A percentile compares a stretch with the other conserved stretches of the same genome.
These are phyloP conservation scores for Zangia roseola DNA, from an alignment of 768 basidiomycete genomes.

Conservation along the genomic window DNA sequence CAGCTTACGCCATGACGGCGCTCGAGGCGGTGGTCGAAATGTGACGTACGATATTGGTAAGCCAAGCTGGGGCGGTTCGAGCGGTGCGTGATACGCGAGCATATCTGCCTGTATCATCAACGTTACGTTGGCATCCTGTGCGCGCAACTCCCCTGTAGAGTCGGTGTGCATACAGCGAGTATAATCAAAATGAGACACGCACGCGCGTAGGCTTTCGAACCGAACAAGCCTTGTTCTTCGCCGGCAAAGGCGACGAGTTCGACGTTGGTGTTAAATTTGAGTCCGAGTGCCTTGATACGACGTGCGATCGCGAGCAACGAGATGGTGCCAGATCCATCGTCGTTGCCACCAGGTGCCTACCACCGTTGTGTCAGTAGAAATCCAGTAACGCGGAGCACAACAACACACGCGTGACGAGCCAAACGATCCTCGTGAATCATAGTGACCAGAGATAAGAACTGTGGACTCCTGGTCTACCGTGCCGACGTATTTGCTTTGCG, in stretches of 20 bases:
- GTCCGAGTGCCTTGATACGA: constrained; percentile 60
- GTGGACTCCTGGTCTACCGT: constrained; percentile 48
- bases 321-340: constrained; percentile 63
- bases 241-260: constrained; percentile 85
- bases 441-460: constrained; percentile 82
- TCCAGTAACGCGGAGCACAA: neutral
- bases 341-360: constrained; percentile 52
- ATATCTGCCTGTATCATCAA: constrained; percentile 92
- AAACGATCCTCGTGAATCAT: constrained; percentile 89
- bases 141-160: constrained; percentile 54
- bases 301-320: constrained; percentile 81
- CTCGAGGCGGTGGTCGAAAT: neutral
- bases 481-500: constrained; percentile 54
- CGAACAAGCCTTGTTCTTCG: constrained; percentile 87
- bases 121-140: constrained; percentile 60
- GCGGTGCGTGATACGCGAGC: constrained; percentile 78
- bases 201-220: constrained; percentile 80
- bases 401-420: constrained; percentile 55
- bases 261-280: constrained; percentile 75
- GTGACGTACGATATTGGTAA: constrained; percentile 63
- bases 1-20: neutral
- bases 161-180: neutral
- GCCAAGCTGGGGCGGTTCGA: constrained; percentile 82
- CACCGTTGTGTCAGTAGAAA: neutral
- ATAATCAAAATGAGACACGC: constrained; percentile 28